Base-by-base conservation (phyloP, 2,329 filamentous ascomycete genomes). In the Hypoxylon sp. region DNA sequence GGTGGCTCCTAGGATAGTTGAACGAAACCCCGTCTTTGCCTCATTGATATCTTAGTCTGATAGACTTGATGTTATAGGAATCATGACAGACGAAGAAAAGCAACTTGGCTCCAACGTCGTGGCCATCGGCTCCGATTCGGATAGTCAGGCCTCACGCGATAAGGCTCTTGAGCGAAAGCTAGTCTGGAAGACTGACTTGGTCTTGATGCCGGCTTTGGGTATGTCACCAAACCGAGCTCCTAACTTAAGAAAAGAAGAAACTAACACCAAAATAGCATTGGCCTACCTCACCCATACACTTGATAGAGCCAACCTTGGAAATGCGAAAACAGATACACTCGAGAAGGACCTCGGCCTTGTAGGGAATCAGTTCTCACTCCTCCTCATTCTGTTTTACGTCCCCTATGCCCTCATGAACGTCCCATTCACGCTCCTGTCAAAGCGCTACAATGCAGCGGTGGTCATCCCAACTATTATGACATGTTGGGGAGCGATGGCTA, bases 331-430 rank as follows among this genome's bases (percentile, higher is more conserved):
- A 3, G 66, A 67, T 45, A 60, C 52, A 11, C 43, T 69, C 7
- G 63, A 67, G 21, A 59, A 48, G 15, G 66, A 68, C 19, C 52
- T 69, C 2, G 57, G 63, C 9, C 63, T 69, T 17, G 54, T 53
- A 0, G 63, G 62, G 3, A 63, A 69, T 32, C 62, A 69, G 38
- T 71, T 65, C 44, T 67, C 64, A 9, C 54, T 68, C 1, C 49
- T 71, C 9, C 49, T 71, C 20, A 51, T 70, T 1, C 52, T 71
- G 8, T 71, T 71, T 52, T 69, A 69, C 47, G 57, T 71, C 8
- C 67, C 69, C 0, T 68, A 67, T 38, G 57, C 54, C 2, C 50
- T 62, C 3, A 54, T 63, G 27, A 65, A 65, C 17, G 55, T 69
- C 1, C 62, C 66, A 3, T 62, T 63, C 25, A 63, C 56, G 4